phyloP scores from a whole-genome alignment of 2,329 filamentous ascomycete genomes.

The Cucurbitaria berberidis region DNA sequence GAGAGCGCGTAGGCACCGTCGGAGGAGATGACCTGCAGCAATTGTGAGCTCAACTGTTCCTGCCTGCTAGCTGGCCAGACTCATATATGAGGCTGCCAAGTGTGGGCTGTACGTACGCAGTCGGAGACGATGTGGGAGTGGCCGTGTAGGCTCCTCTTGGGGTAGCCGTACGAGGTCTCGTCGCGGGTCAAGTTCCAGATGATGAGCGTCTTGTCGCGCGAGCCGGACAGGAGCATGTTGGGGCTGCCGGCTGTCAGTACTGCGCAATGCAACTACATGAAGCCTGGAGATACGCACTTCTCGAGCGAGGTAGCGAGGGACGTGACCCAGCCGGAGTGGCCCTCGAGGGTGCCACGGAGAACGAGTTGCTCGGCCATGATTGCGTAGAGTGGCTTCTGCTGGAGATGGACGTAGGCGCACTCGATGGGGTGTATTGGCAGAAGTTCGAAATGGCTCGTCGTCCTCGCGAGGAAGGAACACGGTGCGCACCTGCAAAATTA shows the following conservation, averaged over 20 bases:
- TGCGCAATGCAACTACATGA: conserved; percentile 13
- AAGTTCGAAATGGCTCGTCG: conserved; percentile 26
- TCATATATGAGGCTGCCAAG: no score
- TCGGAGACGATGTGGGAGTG: conserved; percentile 99
- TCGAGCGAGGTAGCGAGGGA: conserved; percentile 97
- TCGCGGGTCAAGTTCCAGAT: conserved; percentile 99
- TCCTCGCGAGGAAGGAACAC: no score
- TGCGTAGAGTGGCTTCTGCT: conserved; percentile 46
- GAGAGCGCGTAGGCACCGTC: conserved; percentile 99
- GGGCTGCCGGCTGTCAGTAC: conserved; percentile 66
- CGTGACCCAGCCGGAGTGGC: conserved; percentile 99
- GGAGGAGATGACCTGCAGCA: conserved; percentile 89
- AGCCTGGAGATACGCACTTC: conserved; percentile 66
- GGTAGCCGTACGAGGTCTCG: conserved; percentile 97
- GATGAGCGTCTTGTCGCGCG: conserved; percentile 98
- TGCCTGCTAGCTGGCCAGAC: conserved; percentile 36
- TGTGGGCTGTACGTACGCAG: conserved; percentile 75
- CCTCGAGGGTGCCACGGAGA: conserved; percentile 96
- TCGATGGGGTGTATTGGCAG: conserved; percentile 34
- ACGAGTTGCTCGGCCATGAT: conserved; percentile 92
- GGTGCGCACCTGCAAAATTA: conserved; percentile 14
- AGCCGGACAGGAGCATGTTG: conserved; percentile 99
- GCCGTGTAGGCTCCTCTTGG: conserved; percentile 97
- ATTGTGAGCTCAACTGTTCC: conserved; percentile 39
- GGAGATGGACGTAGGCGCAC: conserved; percentile 41